These are phyloP conservation scores for Penicillium atrosanguineum DNA, from an alignment of 495 filamentous ascomycete species.

Conservation along the genomic window DNA sequence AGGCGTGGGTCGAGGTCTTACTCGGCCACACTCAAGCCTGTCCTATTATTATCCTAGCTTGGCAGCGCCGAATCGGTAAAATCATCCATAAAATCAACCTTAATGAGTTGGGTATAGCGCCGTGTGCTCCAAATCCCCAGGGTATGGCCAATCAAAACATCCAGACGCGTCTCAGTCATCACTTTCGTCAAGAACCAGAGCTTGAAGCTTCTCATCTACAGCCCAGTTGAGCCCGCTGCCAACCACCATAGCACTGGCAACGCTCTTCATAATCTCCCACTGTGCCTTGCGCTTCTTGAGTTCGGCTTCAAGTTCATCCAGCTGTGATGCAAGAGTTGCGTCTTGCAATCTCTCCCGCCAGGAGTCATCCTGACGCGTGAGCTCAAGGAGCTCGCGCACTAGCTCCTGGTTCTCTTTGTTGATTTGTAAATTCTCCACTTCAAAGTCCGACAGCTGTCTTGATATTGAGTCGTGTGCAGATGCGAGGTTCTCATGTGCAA, in stretches of 20 bases:
- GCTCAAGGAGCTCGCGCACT: conserved; percentile 55
- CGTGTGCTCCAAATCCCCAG: conserved; percentile 2
- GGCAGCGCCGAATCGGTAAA: not conserved
- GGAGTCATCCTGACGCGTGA: conserved; percentile 55
- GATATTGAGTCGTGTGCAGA: conserved; percentile 46
- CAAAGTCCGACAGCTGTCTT: conserved; percentile 49
- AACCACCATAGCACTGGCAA: conserved; percentile 70
- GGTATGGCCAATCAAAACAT: not conserved
- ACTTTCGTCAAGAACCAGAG: conserved; percentile 73
- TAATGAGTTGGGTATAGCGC: conserved; percentile 2
- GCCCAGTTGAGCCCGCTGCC: conserved; percentile 86
- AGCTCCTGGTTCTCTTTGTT: conserved; percentile 61
- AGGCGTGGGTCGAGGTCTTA: conserved; percentile 22
- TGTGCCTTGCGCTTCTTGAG: conserved; percentile 54
- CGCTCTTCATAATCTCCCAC: conserved; percentile 73
- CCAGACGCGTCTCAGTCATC: conserved; percentile 38
- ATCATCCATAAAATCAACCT: not conserved
- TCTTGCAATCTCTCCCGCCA: conserved; percentile 52
- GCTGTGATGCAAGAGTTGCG: conserved; percentile 46
- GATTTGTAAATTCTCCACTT: conserved; percentile 53
- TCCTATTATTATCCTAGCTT: conserved; percentile 6
- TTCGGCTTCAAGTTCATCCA: conserved; percentile 55
- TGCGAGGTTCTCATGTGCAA: conserved; percentile 55
- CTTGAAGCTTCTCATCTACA: conserved; percentile 62
- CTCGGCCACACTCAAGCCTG: conserved; percentile 12